Conservation (phyloP, 2,329 filamentous ascomycete species). For the Pseudonectria foliicola region DNA sequence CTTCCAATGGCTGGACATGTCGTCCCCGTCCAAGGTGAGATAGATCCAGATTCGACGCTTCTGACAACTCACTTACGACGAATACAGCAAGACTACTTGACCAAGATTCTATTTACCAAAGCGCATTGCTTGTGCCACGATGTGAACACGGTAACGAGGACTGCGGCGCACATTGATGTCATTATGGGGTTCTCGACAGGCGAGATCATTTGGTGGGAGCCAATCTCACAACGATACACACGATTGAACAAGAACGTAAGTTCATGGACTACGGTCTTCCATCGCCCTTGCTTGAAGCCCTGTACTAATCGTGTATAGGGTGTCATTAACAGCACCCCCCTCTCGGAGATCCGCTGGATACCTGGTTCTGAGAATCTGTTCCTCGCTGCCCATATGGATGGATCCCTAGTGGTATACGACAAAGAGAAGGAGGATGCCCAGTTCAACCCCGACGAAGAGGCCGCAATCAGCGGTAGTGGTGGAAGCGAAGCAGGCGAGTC, state of each 20-base stretch:
- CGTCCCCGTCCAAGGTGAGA: conserved; percentile 59
- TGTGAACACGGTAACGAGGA: conserved; percentile 78
- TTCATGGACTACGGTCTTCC: conserved; percentile 2
- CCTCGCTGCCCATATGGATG: conserved; percentile 86
- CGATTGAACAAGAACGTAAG: conserved; percentile 89
- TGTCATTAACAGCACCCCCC: conserved; percentile 76
- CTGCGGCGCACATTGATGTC: conserved; percentile 73
- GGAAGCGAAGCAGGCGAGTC: conserved; percentile 37
- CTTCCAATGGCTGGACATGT: conserved; percentile 92
- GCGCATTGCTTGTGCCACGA: conserved; percentile 94
- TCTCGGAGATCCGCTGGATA: conserved; percentile 86
- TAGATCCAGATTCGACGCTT: not conserved
- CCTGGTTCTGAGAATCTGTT: conserved; percentile 92
- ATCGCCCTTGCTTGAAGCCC: no score
- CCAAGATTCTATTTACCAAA: conserved; percentile 95
- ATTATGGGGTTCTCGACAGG: conserved; percentile 94
- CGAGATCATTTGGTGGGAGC: conserved; percentile 98
- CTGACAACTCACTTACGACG: conserved; percentile 16
- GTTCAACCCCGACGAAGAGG: conserved; percentile 64
- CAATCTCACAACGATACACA: conserved; percentile 90
- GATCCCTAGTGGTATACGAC: conserved; percentile 86
- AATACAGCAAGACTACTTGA: conserved; percentile 72
- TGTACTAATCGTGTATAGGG: conserved; percentile 45
- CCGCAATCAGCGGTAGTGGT: conserved; percentile 58
- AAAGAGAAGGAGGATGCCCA: conserved; percentile 90